Base-by-base conservation (phyloP, 2,329 filamentous ascomycete genomes). In the Daldinia sp. region DNA sequence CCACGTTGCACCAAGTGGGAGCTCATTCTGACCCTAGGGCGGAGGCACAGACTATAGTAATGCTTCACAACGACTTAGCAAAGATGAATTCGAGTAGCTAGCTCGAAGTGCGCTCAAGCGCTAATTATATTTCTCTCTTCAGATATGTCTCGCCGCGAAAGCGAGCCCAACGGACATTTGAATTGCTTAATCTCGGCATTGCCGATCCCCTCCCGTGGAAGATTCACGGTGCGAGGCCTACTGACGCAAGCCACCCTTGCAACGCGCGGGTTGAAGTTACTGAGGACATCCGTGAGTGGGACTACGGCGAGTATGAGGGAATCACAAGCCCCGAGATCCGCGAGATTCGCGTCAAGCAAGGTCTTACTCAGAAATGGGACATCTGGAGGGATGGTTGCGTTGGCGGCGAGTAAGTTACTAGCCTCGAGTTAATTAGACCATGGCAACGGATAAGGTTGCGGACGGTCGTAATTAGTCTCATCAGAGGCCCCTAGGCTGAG, bases 351-450 rank as follows among this genome's bases (percentile, higher is more conserved):
- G 83, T 81, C 67, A 82, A 86, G 74, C 82, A 88, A 65, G 92
- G 92, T 6, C 81, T 86, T 20, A 72, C 82, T 44, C 84, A 82
- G 3, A 79, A 81, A 26, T 97, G 93, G 93, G 91, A 96, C 81
- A 97, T 97, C 71, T 97, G 93, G 93, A 84, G 83, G n/a, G 93
- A 97, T 77, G 93, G 93, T 0, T 97, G 93, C 80, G 91, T 91
- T 1, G 92, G 90, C 2, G 94, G 94, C 78, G 93, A 97, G 90
- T 92, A 81, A 79, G 89, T 85, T 23, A 35, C 26, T 15, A 37
- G 6, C 2, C 35, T 15, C n/a, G 13, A 42, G 33, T 54, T 37
- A 15, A 26, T 54, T 4, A 10, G 33, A 54, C 4, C 18, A 6
- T 0, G 18, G 33, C 51, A 37, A 35, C 20, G 18, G n/a, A 20